These are phyloP conservation scores for Eucalyptus marginata DNA, from an alignment of 345 rosid species.

Conservation along the genomic window DNA sequence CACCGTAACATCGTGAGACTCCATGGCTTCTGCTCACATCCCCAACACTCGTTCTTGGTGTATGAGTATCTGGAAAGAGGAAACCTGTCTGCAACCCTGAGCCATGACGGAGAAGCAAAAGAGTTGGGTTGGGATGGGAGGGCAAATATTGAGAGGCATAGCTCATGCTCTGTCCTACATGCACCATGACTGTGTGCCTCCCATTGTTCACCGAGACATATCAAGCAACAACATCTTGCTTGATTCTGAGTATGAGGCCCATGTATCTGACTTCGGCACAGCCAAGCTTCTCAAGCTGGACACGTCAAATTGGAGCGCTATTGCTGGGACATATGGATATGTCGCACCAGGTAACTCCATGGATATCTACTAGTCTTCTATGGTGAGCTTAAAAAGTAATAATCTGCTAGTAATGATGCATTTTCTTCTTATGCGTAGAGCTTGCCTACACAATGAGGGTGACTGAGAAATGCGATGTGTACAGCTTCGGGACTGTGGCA, in stretches of 20 bases:
- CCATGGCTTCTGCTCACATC: neutral
- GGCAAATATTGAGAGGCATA: neutral
- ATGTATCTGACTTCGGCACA: constrained; percentile 9
- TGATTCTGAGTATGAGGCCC: constrained; percentile 3
- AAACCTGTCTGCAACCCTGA: neutral
- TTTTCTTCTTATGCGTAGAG: neutral
- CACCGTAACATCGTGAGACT: neutral
- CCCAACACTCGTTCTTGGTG: constrained; percentile 2
- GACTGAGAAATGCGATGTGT: constrained; percentile 3
- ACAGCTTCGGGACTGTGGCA: constrained; percentile 1
- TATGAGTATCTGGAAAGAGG: constrained; percentile 6
- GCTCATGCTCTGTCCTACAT: constrained; percentile 14
- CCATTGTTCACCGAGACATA: constrained; percentile 15
- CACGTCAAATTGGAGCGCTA: constrained; percentile 1
- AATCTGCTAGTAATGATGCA: neutral
- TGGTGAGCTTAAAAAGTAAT: neutral
- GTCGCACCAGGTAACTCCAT: constrained; percentile 4
- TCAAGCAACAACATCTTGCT: constrained; percentile 14
- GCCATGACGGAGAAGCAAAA: neutral
- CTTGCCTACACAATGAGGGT: constrained; percentile 13
- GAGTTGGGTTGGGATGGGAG: constrained; percentile 1
- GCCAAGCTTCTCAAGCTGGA: constrained; percentile 10
- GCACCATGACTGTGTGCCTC: constrained; percentile 6
- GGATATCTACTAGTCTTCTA: neutral
- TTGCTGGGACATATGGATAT: constrained; percentile 12